Percentiles rank a stretch among this genome's conserved stretches.
Conservation (phyloP, 1,284 basidiomycete species). For the Caloboletus firmus region DNA sequence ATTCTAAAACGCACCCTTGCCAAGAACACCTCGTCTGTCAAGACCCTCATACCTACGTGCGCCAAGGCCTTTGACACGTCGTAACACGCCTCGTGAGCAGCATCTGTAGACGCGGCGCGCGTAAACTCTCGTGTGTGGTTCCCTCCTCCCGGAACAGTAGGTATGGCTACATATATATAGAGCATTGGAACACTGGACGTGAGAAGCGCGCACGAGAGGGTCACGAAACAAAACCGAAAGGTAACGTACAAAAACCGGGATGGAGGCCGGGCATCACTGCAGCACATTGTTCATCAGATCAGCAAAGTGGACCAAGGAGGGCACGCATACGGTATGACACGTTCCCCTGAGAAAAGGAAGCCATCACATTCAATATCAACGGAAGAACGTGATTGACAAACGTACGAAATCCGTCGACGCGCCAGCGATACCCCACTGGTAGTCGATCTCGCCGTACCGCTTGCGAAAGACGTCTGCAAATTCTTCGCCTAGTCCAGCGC, state of each 20-base stretch:
- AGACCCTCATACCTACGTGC: conserved; percentile 52
- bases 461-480: conserved; percentile 52
- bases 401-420: conserved; percentile 68
- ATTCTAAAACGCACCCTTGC: conserved; percentile 12
- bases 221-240: not conserved
- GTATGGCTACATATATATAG: conserved; percentile 42
- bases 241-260: conserved; percentile 44
- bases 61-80: conserved; percentile 60
- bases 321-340: conserved; percentile 15
- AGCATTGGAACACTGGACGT: not conserved
- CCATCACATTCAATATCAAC: not conserved
- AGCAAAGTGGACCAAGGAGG: not conserved
- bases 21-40: conserved; percentile 49
- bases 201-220: not conserved
- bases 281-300: not conserved
- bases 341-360: conserved; percentile 13
- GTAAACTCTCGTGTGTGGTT: conserved; percentile 66
- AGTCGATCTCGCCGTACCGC: conserved; percentile 53
- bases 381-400: not conserved
- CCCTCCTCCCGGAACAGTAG: conserved; percentile 54
- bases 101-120: conserved; percentile 49
- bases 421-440: conserved; percentile 52
- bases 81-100: conserved; percentile 57
- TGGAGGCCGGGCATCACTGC: conserved; percentile 47
- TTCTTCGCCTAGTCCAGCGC: conserved; percentile 46